Evolutionary conservation across 257 asterid genomes (phyloP).

Genomic region (Solanum etuberosum): DNA sequence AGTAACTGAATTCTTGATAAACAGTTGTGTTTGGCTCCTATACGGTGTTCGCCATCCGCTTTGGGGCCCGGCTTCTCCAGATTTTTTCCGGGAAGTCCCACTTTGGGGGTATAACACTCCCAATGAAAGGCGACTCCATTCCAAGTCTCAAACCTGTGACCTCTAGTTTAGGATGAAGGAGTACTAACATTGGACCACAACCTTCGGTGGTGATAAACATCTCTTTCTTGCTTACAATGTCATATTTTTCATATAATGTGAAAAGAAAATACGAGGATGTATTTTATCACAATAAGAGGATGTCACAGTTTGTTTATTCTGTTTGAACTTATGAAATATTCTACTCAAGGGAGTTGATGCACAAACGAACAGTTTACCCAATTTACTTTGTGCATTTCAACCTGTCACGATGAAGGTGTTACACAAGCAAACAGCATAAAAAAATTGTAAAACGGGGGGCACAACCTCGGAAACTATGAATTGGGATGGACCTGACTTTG

Average conservation of each 20-base stretch:
- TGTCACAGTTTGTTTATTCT: background rate
- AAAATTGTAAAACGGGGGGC: background rate
- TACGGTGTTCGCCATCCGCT: background rate
- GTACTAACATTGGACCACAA: background rate
- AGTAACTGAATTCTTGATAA: background rate
- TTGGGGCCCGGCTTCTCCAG: background rate
- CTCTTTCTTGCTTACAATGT: background rate
- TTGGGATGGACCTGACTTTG: background rate
- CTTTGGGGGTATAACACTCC: background rate
- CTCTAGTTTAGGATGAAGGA: background rate
- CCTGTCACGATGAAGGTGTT: background rate
- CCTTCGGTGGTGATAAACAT: background rate
- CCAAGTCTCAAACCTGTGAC: background rate
- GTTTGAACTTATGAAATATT: background rate
- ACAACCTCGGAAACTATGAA: background rate
- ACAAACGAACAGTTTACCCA: background rate
- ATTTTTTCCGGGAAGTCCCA: background rate
- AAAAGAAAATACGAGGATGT: background rate
- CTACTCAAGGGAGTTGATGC: background rate
- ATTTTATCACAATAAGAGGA: background rate
- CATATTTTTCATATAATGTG: background rate
- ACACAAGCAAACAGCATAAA: background rate
- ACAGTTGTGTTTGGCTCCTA: background rate
- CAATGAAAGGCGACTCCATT: background rate
- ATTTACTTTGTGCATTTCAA: background rate